Evolutionary conservation across 192 early-diverging fungal genomes (phyloP).

Genomic region (Umbelopsis sp.): DNA sequence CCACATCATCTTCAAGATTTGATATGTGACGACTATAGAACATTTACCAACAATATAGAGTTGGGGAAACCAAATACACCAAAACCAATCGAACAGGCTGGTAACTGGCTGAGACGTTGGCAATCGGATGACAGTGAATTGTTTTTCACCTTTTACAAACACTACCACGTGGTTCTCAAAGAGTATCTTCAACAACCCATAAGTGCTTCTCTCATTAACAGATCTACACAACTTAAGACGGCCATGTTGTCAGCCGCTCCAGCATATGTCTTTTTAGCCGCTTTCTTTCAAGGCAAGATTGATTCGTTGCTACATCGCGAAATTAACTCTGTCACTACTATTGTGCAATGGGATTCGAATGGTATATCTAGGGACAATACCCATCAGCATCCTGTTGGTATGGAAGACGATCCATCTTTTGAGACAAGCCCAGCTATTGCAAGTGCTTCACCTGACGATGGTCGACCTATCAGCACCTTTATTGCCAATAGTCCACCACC

Average conservation of each 20-base stretch:
- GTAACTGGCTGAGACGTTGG: slow-evolving; percentile 52
- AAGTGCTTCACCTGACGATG: slow-evolving; percentile 28
- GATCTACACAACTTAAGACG: slow-evolving; percentile 19
- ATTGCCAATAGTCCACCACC: slow-evolving; percentile 4
- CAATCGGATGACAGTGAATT: slow-evolving; percentile 57
- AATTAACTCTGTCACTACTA: slow-evolving; percentile 53
- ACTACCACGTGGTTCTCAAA: slow-evolving; percentile 49
- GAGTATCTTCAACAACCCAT: slow-evolving; percentile 32
- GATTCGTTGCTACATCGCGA: slow-evolving; percentile 49
- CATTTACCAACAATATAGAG: neutral
- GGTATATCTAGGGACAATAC: slow-evolving; percentile 12
- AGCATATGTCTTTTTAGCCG: slow-evolving; percentile 47
- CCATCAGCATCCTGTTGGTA: slow-evolving; percentile 14
- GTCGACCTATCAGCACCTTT: slow-evolving; percentile 3
- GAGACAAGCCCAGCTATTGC: slow-evolving; percentile 23
- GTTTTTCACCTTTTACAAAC: slow-evolving; percentile 56
- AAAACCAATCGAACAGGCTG: slow-evolving; percentile 44
- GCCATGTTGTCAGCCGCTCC: slow-evolving; percentile 31
- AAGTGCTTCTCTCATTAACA: slow-evolving; percentile 19
- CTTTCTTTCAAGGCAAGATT: slow-evolving; percentile 51
- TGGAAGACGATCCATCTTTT: slow-evolving; percentile 17
- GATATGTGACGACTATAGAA: neutral
- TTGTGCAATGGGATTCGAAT: slow-evolving; percentile 43
- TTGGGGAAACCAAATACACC: neutral
- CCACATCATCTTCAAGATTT: neutral